These are phyloP conservation scores for Exophiala phaeomuriformis DNA, from an alignment of 2,329 filamentous ascomycete genomes.

Conservation along the genomic window DNA sequence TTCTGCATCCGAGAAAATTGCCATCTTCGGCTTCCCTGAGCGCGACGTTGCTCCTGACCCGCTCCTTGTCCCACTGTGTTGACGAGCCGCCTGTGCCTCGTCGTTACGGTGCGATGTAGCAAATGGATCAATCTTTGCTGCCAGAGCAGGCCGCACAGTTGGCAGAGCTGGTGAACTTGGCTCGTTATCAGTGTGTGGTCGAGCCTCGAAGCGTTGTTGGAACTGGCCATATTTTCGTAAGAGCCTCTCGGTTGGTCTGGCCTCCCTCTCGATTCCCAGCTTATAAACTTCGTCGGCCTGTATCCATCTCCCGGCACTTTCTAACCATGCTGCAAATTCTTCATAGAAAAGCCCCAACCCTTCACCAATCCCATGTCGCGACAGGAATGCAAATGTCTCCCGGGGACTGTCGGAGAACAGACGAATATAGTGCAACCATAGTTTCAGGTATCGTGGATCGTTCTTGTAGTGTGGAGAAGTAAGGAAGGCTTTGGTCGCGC, in stretches of 20 bases:
- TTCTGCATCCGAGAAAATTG: conserved; percentile 79
- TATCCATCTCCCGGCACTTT: conserved; percentile 71
- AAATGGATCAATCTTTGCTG: conserved; percentile 80
- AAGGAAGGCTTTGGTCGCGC: conserved; percentile 84
- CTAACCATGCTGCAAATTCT: conserved; percentile 90
- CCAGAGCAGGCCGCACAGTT: conserved; percentile 71
- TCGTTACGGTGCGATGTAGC: conserved; percentile 42
- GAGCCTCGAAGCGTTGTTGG: conserved; percentile 65
- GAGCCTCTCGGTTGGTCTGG: conserved; percentile 71
- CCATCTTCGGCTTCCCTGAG: conserved; percentile 69
- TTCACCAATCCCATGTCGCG: conserved; percentile 82
- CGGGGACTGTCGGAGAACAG: conserved; percentile 90
- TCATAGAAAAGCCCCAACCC: conserved; percentile 88
- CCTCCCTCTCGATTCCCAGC: conserved; percentile 80
- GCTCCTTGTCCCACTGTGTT: conserved; percentile 38
- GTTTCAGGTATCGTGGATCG: conserved; percentile 82
- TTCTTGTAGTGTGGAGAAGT: conserved; percentile 85
- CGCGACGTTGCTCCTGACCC: conserved; percentile 50
- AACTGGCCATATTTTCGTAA: conserved; percentile 90
- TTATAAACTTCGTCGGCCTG: conserved; percentile 94
- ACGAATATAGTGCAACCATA: conserved; percentile 91
- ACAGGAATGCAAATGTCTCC: conserved; percentile 85
- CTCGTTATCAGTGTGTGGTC: conserved; percentile 53
- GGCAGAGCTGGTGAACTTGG: conserved; percentile 84
- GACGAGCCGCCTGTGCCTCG: conserved; percentile 60